Evolutionary conservation across 2,329 filamentous ascomycete genomes (phyloP).

Genomic region (Macrophomina tecta): DNA sequence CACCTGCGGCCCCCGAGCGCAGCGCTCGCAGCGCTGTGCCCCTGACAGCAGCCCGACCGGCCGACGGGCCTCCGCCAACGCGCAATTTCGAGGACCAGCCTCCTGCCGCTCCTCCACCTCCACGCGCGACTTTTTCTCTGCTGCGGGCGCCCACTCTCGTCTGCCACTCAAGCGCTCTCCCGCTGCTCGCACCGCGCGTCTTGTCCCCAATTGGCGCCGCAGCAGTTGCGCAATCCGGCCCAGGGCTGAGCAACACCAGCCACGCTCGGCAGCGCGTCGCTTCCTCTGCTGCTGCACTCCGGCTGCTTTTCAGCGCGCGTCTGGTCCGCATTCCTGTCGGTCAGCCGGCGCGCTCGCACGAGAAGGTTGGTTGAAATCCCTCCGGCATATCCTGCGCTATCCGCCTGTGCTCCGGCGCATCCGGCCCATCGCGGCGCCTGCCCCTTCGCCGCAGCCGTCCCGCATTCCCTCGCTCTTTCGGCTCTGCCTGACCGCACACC

Average conservation of each 20-base stretch:
- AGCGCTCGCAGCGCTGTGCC: slow-evolving; percentile 1
- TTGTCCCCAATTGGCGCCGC: slow-evolving; percentile 16
- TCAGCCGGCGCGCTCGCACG: background rate
- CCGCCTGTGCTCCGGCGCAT: slow-evolving; percentile 26
- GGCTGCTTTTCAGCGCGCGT: background rate
- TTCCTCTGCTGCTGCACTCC: background rate
- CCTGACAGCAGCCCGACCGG: slow-evolving; percentile 22
- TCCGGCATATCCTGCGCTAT: background rate
- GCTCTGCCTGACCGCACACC: slow-evolving; percentile 14
- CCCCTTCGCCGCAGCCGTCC: slow-evolving; percentile 23
- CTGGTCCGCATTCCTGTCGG: background rate
- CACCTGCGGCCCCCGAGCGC: background rate
- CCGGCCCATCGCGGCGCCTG: slow-evolving; percentile 13
- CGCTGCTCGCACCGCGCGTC: background rate
- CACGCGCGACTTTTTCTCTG: background rate
- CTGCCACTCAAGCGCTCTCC: background rate
- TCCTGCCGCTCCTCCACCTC: background rate
- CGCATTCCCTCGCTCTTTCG: background rate
- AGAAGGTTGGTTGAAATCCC: slow-evolving; percentile 10
- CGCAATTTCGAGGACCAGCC: slow-evolving; percentile 18
- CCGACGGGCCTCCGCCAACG: background rate
- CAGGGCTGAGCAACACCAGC: background rate
- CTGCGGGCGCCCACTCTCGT: background rate
- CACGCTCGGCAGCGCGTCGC: slow-evolving; percentile 2
- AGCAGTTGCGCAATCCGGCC: slow-evolving; percentile 3